Evolutionary conservation across 2,329 filamentous ascomycete genomes (phyloP), one percentile per base, ranked within the genome.

Genomic region (Neocucurbitaria cava): DNA sequence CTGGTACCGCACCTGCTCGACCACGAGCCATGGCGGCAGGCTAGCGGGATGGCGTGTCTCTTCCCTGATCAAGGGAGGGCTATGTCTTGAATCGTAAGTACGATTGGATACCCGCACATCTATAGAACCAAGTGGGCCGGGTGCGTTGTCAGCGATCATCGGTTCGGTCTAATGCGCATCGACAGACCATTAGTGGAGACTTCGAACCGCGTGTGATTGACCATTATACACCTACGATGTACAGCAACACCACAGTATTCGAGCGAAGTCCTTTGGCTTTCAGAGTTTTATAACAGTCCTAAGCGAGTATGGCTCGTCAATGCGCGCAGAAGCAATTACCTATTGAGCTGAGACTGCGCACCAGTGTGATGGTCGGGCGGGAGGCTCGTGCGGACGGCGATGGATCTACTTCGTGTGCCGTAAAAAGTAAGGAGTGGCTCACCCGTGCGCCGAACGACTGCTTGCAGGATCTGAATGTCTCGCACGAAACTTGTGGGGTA

Each of bases 91-190:
- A 49, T 30, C n/a, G 6, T 17, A 30, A 41, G 23, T 30, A 20
- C 28, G 35, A 30, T 36, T 49, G 36, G 26, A 36, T 11, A 41
- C 26, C 21, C 40, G 48, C 17, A 38, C 17, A 13, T 50, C 18
- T 44, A 30, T 45, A 40, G 45, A 49, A 21, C 40, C 23, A 30
- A 17, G 20, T 23, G 47, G n/a, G 9, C 20, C 39, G 40, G 28
- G 45, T 54, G 51, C 35, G 45, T 39, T 49, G 51, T 41, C 51
- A 53, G 23, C 38, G 50, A 53, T 53, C 44, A 53, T 31, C 50
- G 24, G 28, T 40, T 45, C 42, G 20, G 10, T n/a, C 42, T 35
- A 33, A 45, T 26, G 17, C 18, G 17, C 24, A 24, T 45, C 24
- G 42, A 45, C 28, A 10, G 28, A 33, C 42, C 15, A 26, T 26